Evolutionary conservation across 345 rosid genomes (phyloP).

Genomic region (Geranium rotundifolium): DNA sequence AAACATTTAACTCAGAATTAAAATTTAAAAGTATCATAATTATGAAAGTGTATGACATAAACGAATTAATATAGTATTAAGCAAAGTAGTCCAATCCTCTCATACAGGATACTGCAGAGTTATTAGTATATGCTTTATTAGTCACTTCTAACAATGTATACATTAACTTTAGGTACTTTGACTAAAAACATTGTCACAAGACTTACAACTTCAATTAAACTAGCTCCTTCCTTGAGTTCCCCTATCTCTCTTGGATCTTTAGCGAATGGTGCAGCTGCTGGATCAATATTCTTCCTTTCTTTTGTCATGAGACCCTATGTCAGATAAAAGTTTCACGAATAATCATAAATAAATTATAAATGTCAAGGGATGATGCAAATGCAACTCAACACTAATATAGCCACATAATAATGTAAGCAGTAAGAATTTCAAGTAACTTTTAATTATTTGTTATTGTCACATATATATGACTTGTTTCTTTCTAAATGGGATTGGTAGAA

Average conservation of each 20-base stretch:
- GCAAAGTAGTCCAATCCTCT: too few relatives aligned
- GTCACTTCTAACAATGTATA: not conserved
- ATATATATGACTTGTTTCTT: not conserved
- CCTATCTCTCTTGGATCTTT: slow-evolving; percentile 48
- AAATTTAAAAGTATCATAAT: not conserved
- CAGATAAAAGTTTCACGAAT: slow-evolving; percentile 5
- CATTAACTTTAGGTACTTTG: slow-evolving; percentile 7
- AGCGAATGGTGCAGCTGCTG: slow-evolving; percentile 80
- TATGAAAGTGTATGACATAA: too few relatives aligned
- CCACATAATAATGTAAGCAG: not conserved
- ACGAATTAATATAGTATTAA: too few relatives aligned
- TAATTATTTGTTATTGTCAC: not conserved
- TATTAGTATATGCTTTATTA: too few relatives aligned
- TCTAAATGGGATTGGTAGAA: too few relatives aligned
- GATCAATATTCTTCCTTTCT: slow-evolving; percentile 79
- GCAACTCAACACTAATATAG: slow-evolving; percentile 3
- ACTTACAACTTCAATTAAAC: slow-evolving; percentile 79
- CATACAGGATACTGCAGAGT: too few relatives aligned
- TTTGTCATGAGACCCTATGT: slow-evolving; percentile 86
- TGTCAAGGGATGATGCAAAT: slow-evolving; percentile 1
- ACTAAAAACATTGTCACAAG: slow-evolving; percentile 7
- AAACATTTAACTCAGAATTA: slow-evolving; percentile 10
- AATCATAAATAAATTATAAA: not conserved
- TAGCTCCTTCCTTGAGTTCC: slow-evolving; percentile 77
- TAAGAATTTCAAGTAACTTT: not conserved